phyloP scores from a whole-genome alignment of 805 yeast genomes.

The Yamadazyma sp. region DNA sequence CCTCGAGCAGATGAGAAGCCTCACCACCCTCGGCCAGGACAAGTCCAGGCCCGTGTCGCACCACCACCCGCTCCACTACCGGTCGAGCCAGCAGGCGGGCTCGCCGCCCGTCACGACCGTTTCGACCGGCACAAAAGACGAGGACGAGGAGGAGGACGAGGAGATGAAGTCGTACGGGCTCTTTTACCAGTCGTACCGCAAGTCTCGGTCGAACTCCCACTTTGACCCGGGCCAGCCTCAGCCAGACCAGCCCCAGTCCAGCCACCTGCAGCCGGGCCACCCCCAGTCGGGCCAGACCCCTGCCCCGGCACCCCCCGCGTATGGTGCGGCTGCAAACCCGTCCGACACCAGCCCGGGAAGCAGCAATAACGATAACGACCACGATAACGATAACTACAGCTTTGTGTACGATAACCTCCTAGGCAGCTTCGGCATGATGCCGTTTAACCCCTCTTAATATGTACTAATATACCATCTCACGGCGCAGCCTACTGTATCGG shows the following conservation, averaged over 20 bases:
- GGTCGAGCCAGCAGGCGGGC: conserved; percentile 16
- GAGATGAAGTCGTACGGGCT: conserved; percentile 40
- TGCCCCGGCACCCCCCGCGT: not conserved
- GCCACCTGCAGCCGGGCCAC: conserved; percentile 20
- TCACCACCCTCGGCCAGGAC: conserved; percentile 1
- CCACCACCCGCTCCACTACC: conserved; percentile 52
- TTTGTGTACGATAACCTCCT: conserved; percentile 32
- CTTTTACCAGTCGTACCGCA: conserved; percentile 36
- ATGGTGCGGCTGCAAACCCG: not conserved
- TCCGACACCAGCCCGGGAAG: conserved; percentile 2
- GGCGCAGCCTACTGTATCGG: no score
- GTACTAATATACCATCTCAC: conserved; percentile 1
- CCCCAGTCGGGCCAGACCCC: conserved; percentile 4
- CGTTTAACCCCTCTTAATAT: conserved; percentile 33
- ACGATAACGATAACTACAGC: conserved; percentile 11
- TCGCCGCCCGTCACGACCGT: conserved; percentile 8
- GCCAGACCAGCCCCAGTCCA: no score
- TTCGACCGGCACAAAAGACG: conserved; percentile 9
- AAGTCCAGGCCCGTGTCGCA: conserved; percentile 46
- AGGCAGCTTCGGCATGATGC: conserved; percentile 39
- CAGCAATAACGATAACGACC: conserved; percentile 10
- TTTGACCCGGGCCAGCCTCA: conserved; percentile 13
- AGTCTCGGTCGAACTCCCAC: conserved; percentile 28
- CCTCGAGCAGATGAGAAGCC: conserved; percentile 68
- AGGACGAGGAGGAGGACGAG: conserved; percentile 34